Evolutionary conservation across 2,329 filamentous ascomycete genomes (phyloP).

Genomic region (Calonectria crousiana): DNA sequence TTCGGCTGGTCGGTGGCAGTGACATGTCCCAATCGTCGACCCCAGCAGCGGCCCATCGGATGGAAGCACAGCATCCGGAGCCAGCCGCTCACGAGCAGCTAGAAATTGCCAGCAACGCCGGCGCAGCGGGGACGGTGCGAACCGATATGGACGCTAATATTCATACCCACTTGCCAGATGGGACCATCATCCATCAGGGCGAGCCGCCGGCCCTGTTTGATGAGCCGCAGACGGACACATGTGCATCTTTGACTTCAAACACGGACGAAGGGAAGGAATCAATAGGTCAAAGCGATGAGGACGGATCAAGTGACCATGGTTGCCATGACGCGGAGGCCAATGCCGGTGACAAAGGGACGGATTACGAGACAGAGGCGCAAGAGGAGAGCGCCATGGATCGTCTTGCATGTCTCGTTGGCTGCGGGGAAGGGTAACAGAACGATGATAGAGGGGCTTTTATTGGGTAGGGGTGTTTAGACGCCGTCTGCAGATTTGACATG

Average conservation of each 20-base stretch:
- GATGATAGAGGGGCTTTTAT: not conserved
- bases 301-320: not conserved
- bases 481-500: not conserved
- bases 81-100: not conserved
- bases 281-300: not conserved
- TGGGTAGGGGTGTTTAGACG: not conserved
- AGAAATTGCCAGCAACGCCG: not conserved
- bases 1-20: slow-evolving; percentile 47
- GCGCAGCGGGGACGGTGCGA: not conserved
- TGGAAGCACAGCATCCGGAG: not conserved
- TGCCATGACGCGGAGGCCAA: not conserved
- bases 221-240: slow-evolving; percentile 10
- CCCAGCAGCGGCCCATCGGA: slow-evolving; percentile 28
- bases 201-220: slow-evolving; percentile 35
- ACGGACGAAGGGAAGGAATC: slow-evolving; percentile 8
- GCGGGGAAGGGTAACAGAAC: slow-evolving; percentile 12
- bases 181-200: slow-evolving; percentile 34
- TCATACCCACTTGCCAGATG: slow-evolving; percentile 33
- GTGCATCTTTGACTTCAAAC: not conserved
- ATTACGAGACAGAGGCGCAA: not conserved
- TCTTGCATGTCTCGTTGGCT: slow-evolving; percentile 29
- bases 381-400: slow-evolving; percentile 39
- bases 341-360: not conserved
- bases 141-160: slow-evolving; percentile 19
- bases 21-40: slow-evolving; percentile 37